A percentile compares a stretch with the other conserved stretches of the same genome.
phyloP scores from a whole-genome alignment of 164 flowering plant species.

The Santalum album region DNA sequence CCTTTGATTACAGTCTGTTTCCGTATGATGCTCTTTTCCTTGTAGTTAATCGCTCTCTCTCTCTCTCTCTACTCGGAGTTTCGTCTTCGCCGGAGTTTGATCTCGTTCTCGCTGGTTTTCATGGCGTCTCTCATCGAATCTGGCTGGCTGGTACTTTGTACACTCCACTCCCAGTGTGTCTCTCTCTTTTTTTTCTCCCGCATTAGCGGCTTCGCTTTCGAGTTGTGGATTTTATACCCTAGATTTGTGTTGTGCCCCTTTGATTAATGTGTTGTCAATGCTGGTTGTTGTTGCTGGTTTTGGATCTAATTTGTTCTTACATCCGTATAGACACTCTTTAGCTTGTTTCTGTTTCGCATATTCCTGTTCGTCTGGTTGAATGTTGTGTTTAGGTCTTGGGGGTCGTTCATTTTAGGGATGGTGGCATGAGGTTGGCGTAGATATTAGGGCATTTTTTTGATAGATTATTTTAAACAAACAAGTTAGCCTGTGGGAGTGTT shows the following conservation, averaged over 20 bases:
- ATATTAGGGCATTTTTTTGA: too few species aligned
- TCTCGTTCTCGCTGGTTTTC: conserved; percentile 3
- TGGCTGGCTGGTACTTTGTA: conserved; percentile 28
- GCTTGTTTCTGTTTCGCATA: not conserved
- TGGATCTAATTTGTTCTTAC: not conserved
- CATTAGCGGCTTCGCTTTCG: not conserved
- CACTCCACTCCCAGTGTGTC: not conserved
- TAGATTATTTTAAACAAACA: too few species aligned
- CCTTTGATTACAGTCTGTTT: not conserved
- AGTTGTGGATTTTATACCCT: not conserved
- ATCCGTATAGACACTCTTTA: not conserved
- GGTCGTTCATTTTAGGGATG: too few species aligned
- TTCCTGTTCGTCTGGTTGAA: too few species aligned
- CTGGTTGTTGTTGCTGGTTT: not conserved
- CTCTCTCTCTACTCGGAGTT: too few species aligned
- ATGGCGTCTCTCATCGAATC: conserved; percentile 38
- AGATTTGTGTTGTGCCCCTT: not conserved
- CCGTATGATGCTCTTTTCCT: not conserved
- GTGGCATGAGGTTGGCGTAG: too few species aligned
- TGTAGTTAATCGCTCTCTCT: not conserved
- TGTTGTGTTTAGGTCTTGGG: too few species aligned
- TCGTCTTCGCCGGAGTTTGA: conserved; percentile 2
- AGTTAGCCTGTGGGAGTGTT: too few species aligned
- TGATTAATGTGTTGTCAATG: not conserved
- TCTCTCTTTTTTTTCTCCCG: not conserved